These are phyloP conservation scores for Meyerozyma elateridarum DNA, from an alignment of 1,139 yeast genomes.

Conservation along the genomic window DNA sequence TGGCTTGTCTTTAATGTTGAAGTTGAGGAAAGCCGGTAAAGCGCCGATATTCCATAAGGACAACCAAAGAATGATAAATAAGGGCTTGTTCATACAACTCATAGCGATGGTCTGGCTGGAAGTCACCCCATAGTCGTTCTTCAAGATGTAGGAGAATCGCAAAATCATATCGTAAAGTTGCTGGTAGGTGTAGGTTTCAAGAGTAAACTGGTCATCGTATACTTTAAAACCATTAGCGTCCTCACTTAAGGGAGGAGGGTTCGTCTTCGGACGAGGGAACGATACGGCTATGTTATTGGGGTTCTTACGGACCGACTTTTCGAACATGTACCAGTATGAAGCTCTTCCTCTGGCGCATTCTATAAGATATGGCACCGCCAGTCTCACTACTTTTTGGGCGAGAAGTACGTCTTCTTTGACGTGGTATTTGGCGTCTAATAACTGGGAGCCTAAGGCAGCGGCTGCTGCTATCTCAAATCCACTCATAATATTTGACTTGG, in stretches of 20 bases:
- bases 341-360: conserved; percentile 43
- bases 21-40: conserved; percentile 79
- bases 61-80: conserved; percentile 75
- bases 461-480: conserved; percentile 42
- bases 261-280: conserved; percentile 53
- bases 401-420: conserved; percentile 51
- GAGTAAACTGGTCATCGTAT: conserved; percentile 50
- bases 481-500: conserved; percentile 20
- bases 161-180: conserved; percentile 65
- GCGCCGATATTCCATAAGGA: conserved; percentile 93
- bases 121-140: conserved; percentile 58
- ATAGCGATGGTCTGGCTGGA: conserved; percentile 71
- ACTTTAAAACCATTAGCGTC: conserved; percentile 32
- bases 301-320: conserved; percentile 40
- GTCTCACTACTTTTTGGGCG: conserved; percentile 35
- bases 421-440: conserved; percentile 50
- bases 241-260: conserved; percentile 24
- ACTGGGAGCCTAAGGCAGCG: conserved; percentile 38
- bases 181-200: conserved; percentile 64
- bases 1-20: conserved; percentile 69
- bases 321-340: conserved; percentile 67
- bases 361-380: conserved; percentile 41
- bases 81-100: conserved; percentile 78
- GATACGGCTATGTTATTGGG: conserved; percentile 56
- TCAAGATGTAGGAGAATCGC: conserved; percentile 61